Percentiles rank a stretch among this genome's conserved stretches.
Conservation (phyloP, 2,329 filamentous ascomycete species). For the Orbilia brochopaga region DNA sequence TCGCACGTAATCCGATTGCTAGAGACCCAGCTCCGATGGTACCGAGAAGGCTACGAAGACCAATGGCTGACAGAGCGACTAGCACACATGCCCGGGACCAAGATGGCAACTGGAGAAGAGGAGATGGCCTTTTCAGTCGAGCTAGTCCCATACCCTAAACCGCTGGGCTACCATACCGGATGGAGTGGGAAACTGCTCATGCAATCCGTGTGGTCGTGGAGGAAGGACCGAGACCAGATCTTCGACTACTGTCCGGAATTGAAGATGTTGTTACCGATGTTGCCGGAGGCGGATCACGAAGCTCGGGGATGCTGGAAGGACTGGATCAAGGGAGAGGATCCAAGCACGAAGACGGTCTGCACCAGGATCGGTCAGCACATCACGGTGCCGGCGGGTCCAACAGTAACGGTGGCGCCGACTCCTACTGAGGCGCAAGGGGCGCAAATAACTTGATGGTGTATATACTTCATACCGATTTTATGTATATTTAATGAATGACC, state of each 20-base stretch:
- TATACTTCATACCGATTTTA: too few relatives aligned
- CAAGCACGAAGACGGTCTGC: not conserved
- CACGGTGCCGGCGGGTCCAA: too few relatives aligned
- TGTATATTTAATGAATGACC: too few relatives aligned
- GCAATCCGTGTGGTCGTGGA: conserved; percentile 62
- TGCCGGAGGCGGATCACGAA: conserved; percentile 58
- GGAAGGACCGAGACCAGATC: conserved; percentile 62
- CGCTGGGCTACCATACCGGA: conserved; percentile 68
- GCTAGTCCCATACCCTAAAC: conserved; percentile 61
- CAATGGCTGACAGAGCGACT: conserved; percentile 66
- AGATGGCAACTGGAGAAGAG: conserved; percentile 64
- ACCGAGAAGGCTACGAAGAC: conserved; percentile 62
- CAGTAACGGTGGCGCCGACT: too few relatives aligned
- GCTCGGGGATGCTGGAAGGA: conserved; percentile 21
- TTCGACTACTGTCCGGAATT: conserved; percentile 67
- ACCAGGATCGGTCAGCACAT: too few relatives aligned
- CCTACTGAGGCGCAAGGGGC: too few relatives aligned
- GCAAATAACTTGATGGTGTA: too few relatives aligned
- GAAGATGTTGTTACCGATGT: conserved; percentile 65
- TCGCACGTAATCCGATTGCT: conserved; percentile 64
- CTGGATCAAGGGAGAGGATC: conserved; percentile 1
- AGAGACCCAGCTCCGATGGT: conserved; percentile 59
- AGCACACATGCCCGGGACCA: conserved; percentile 61
- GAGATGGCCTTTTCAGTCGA: conserved; percentile 64
- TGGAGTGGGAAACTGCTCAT: conserved; percentile 62